A percentile compares a stretch with the other conserved stretches of the same genome.
Conservation (phyloP, 2,329 filamentous ascomycete genomes). For the Cladosporium colombiae region DNA sequence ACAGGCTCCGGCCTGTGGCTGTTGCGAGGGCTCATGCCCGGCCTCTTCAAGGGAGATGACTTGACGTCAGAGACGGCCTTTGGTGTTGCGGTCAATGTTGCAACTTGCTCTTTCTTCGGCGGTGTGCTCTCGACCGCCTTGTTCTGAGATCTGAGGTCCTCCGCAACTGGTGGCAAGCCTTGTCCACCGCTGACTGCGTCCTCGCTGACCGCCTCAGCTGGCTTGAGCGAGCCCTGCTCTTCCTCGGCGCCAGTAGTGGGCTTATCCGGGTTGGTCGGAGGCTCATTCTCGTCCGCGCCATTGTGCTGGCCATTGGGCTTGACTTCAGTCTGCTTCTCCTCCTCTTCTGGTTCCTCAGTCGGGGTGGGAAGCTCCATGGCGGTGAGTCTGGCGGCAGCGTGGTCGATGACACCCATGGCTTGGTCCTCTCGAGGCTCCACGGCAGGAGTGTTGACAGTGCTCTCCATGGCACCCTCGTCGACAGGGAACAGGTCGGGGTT, state of each 20-base stretch:
- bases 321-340: neutral
- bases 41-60: slow-evolving; percentile 20
- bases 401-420: slow-evolving; percentile 23
- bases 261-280: slow-evolving; percentile 48
- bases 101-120: slow-evolving; percentile 20
- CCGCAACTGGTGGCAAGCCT: slow-evolving; percentile 38
- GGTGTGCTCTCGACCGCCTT: slow-evolving; percentile 4
- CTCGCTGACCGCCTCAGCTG: slow-evolving; percentile 42
- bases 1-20: slow-evolving; percentile 24
- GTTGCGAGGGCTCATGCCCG: slow-evolving; percentile 9
- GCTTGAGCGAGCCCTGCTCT: slow-evolving; percentile 42
- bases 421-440: slow-evolving; percentile 33
- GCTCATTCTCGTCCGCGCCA: slow-evolving; percentile 26
- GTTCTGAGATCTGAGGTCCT: slow-evolving; percentile 29
- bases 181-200: slow-evolving; percentile 42
- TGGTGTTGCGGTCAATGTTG: neutral
- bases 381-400: slow-evolving; percentile 14
- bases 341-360: slow-evolving; percentile 22
- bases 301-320: neutral
- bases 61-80: slow-evolving; percentile 13
- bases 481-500: slow-evolving; percentile 42
- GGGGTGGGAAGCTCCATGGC: slow-evolving; percentile 8
- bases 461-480: slow-evolving; percentile 45
- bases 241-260: slow-evolving; percentile 45
- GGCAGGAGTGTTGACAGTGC: slow-evolving; percentile 37